Evolutionary conservation across 345 rosid genomes (phyloP).

Genomic region (Turritis glabra): DNA sequence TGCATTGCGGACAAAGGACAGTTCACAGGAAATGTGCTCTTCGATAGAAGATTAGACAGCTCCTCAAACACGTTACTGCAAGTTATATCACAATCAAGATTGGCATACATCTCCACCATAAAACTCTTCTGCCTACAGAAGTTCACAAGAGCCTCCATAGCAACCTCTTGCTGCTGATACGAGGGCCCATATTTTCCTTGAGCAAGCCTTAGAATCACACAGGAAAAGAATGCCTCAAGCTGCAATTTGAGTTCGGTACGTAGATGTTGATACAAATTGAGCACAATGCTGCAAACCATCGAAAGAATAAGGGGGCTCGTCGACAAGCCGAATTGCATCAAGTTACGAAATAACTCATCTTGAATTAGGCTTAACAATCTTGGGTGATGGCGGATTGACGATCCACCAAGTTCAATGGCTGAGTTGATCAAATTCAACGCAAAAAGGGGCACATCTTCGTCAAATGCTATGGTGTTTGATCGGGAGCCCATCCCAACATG

Average conservation of each 20-base stretch:
- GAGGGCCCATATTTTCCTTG: slow-evolving; percentile 94
- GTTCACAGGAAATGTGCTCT: slow-evolving; percentile 98
- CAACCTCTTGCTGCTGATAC: slow-evolving; percentile 98
- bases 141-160: slow-evolving; percentile 99
- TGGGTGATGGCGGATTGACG: slow-evolving; percentile 75
- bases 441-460: slow-evolving; percentile 96
- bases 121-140: slow-evolving; percentile 96
- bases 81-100: slow-evolving; percentile 97
- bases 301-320: slow-evolving; percentile 96
- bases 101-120: slow-evolving; percentile 99
- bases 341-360: slow-evolving; percentile 91
- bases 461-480: slow-evolving; percentile 81
- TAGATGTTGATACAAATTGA: slow-evolving; percentile 88
- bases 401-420: slow-evolving; percentile 88
- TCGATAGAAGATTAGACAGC: slow-evolving; percentile 87
- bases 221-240: slow-evolving; percentile 98
- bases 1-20: slow-evolving; percentile 97
- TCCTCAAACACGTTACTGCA: slow-evolving; percentile 98
- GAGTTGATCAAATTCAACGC: slow-evolving; percentile 95
- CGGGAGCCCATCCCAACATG: slow-evolving; percentile 72
- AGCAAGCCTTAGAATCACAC: slow-evolving; percentile 95
- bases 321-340: slow-evolving; percentile 96
- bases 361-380: slow-evolving; percentile 86
- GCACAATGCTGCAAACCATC: slow-evolving; percentile 91
- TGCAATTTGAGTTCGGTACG: slow-evolving; percentile 86